A percentile compares a stretch with the other conserved stretches of the same genome.
Conservation (phyloP, 139 green algal species). For the Chlorella sorokiniana region DNA sequence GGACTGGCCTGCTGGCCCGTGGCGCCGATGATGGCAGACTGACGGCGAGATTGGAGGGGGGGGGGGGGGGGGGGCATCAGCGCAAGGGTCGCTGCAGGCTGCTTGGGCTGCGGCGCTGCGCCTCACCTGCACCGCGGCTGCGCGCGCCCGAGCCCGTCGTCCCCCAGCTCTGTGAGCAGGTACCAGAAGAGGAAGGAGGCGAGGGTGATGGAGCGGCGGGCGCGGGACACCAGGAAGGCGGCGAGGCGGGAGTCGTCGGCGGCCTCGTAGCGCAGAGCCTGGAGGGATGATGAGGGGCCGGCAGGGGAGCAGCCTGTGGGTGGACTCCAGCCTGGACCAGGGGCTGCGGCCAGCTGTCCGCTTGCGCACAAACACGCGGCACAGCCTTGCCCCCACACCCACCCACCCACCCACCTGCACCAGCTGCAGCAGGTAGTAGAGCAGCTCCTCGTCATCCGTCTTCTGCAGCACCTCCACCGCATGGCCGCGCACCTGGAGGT, state of each 20-base stretch:
- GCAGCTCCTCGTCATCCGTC: conserved; percentile 88
- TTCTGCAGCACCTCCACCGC: conserved; percentile 71
- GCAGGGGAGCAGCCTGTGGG: no score
- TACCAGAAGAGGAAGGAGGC: conserved; percentile 87
- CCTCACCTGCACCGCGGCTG: conserved; percentile 7
- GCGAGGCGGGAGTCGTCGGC: conserved; percentile 67
- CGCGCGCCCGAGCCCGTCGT: conserved; percentile 13
- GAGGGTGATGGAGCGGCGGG: conserved; percentile 60
- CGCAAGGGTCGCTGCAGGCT: neutral
- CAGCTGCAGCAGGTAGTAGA: conserved; percentile 93
- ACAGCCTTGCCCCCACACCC: neutral
- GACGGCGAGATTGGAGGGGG: neutral
- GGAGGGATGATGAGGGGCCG: conserved; percentile 34
- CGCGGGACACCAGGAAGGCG: conserved; percentile 78
- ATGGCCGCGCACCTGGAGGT: conserved; percentile 69
- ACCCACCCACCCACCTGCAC: conserved; percentile 62
- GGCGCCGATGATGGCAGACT: conserved; percentile 22
- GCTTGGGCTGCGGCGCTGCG: neutral
- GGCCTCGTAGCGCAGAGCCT: conserved; percentile 92
- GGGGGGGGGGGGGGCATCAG: neutral
- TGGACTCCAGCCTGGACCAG: no score
- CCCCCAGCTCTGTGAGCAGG: conserved; percentile 80
- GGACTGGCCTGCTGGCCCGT: conserved; percentile 13
- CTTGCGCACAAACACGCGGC: neutral
- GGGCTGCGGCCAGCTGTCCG: no score